Evolutionary conservation across 495 filamentous ascomycete species (phyloP), one percentile per base, ranked within the genome.

Genomic region (Podospora anserina): DNA sequence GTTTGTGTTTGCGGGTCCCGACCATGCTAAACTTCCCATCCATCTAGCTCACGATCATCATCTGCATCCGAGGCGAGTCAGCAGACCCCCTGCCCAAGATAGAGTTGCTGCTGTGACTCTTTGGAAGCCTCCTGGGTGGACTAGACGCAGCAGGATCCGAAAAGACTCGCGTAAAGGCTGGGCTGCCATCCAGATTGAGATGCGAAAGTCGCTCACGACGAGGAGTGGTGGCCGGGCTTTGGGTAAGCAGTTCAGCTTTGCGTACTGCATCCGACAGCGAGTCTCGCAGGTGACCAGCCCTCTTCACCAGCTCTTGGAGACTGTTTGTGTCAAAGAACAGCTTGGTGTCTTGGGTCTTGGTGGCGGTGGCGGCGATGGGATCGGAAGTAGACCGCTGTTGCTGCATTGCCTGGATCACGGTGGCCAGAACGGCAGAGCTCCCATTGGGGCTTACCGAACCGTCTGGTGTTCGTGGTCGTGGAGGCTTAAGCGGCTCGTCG

Each of bases 301-400:
- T 90, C 67, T 91, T 88, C 19, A 97, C 93, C 61, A 97, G 83
- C 76, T 94, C 91, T 68, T 89, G 88, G 23, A 97, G 87, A 67
- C 92, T 96, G 39, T 90, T 92, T 11, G 93, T 97, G 75, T 97
- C 93, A 71, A 97, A 97, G 16, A 92, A 91, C 39, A 97, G 88
- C 77, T 96, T 96, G 69, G 90, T 90, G 57, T 87, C 79, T 13
- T 87, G 78, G 19, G 84, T 77, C 59, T 80, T 78, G 9, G 81
- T 77, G 27, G 44, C 20, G 27, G 61, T 63, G 63, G 54, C 83
- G 68, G 58, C 63, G 66, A 79, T 77, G 15, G 85, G 82, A 72
- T 86, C 82, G 19, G 81, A 82, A 39, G 84, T 71, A 0, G 76
- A 70, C 2, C 77, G 86, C 72, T 88, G 86, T 69, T 91, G 86